Conservation (phyloP, 1,284 basidiomycete genomes). For the Butyriboletus appendiculatus region DNA sequence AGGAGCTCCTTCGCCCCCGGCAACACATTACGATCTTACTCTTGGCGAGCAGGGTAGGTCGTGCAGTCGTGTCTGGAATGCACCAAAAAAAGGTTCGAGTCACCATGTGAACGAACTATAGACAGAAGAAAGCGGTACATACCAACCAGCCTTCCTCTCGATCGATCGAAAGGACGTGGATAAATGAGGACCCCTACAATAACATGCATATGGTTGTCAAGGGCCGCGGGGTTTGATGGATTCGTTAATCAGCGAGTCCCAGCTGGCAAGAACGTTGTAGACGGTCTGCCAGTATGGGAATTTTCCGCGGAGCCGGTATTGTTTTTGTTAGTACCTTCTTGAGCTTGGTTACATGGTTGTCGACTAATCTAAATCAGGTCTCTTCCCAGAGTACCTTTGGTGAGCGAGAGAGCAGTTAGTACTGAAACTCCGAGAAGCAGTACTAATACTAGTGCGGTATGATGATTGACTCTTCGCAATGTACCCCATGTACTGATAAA, state of each 20-base stretch:
- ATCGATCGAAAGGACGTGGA: not conserved
- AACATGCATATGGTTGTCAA: not conserved
- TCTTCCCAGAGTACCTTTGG: not conserved
- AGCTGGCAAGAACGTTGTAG: not conserved
- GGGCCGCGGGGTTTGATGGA: not conserved
- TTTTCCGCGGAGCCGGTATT: not conserved
- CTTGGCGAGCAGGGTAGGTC: not conserved
- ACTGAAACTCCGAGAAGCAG: not conserved
- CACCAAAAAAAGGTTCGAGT: not conserved
- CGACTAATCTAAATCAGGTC: not conserved
- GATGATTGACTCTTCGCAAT: not conserved
- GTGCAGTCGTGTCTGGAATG: not conserved
- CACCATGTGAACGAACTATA: not conserved
- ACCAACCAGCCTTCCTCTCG: not conserved
- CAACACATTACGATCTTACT: not conserved
- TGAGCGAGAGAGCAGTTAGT: not conserved
- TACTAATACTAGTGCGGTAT: not conserved
- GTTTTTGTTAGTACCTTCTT: not conserved
- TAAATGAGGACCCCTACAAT: not conserved
- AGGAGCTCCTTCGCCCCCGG: too few species aligned
- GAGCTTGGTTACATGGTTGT: not conserved
- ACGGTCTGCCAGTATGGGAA: not conserved
- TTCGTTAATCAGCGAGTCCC: not conserved
- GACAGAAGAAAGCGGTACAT: not conserved
- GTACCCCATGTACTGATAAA: not conserved